These are phyloP conservation scores for Neurospora tetraspora DNA, from an alignment of 495 filamentous ascomycete species.

Conservation along the genomic window DNA sequence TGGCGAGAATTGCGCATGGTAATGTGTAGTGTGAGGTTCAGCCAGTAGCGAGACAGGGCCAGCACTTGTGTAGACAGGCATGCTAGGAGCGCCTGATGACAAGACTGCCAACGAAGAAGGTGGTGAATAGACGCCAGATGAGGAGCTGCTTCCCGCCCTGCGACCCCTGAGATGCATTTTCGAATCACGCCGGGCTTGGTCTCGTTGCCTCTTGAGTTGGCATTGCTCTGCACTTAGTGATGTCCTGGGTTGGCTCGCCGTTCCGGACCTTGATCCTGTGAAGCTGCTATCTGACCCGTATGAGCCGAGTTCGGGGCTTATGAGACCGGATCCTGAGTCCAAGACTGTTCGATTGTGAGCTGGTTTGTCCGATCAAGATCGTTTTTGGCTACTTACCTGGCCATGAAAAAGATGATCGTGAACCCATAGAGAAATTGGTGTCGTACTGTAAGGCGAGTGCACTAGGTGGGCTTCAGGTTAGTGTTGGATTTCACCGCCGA, in stretches of 20 bases:
- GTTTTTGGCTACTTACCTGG: constrained; percentile 18
- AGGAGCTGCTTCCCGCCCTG: constrained; percentile 32
- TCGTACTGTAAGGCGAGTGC: constrained; percentile 37
- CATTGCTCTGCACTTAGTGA: constrained; percentile 37
- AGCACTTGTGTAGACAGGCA: constrained; percentile 38
- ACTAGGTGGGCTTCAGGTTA: constrained; percentile 16
- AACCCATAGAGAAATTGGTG: constrained; percentile 34
- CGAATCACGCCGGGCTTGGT: constrained; percentile 33
- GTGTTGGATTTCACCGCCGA: background rate
- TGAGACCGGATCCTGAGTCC: constrained; percentile 26
- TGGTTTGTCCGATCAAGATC: background rate
- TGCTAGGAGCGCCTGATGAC: constrained; percentile 23
- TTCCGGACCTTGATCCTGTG: constrained; percentile 34
- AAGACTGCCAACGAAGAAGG: constrained; percentile 31
- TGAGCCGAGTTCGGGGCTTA: constrained; percentile 28
- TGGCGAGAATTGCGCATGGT: constrained; percentile 34
- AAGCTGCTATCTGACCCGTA: constrained; percentile 35
- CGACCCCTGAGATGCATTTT: constrained; percentile 29
- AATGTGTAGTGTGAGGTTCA: constrained; percentile 31
- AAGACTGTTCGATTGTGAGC: constrained; percentile 19
- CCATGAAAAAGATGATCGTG: constrained; percentile 34
- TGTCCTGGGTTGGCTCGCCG: constrained; percentile 35
- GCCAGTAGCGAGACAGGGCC: constrained; percentile 35
- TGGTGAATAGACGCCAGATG: constrained; percentile 29
- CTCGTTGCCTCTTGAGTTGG: constrained; percentile 38